A percentile compares a stretch with the other conserved stretches of the same genome.
phyloP scores from a whole-genome alignment of 345 rosid species.

The Camelina neglecta region DNA sequence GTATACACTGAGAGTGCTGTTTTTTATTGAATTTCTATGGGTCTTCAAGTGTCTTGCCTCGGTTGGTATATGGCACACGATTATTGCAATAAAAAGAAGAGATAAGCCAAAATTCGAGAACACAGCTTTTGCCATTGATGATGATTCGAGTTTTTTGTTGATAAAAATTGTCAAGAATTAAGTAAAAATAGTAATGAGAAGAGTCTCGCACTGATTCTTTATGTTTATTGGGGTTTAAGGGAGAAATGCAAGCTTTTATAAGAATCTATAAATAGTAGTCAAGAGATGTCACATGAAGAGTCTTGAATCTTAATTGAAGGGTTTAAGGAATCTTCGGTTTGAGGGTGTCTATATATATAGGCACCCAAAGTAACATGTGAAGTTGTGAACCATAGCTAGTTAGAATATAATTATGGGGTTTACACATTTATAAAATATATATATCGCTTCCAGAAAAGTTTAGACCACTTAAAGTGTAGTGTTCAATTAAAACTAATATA shows the following conservation, averaged over 20 bases:
- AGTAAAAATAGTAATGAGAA: background rate
- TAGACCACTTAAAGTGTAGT: background rate
- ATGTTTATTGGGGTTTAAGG: conserved; percentile 6
- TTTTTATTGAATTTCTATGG: conserved; percentile 29
- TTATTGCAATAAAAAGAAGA: conserved; percentile 41
- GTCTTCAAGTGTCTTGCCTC: conserved; percentile 52
- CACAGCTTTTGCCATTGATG: conserved; percentile 39
- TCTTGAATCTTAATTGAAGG: conserved; percentile 15
- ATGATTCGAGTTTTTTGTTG: conserved; percentile 11
- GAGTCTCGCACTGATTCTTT: conserved; percentile 17
- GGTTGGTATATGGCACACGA: conserved; percentile 35
- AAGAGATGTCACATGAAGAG: conserved; percentile 21
- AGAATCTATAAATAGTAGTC: conserved; percentile 28
- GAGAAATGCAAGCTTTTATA: conserved; percentile 11
- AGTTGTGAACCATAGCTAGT: background rate
- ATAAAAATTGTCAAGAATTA: background rate
- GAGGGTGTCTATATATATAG: conserved; percentile 31
- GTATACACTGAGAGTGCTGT: background rate
- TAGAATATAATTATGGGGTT: conserved; percentile 14
- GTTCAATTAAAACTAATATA: conserved; percentile 8
- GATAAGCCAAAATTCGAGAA: conserved; percentile 20
- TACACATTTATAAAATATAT: background rate
- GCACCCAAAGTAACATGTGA: conserved; percentile 17
- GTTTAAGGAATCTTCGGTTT: conserved; percentile 28
- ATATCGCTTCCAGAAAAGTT: background rate